Evolutionary conservation across 2,329 filamentous ascomycete genomes (phyloP), one percentile per base, ranked within the genome.

Genomic region (Ceratocystis cacaofunesta): DNA sequence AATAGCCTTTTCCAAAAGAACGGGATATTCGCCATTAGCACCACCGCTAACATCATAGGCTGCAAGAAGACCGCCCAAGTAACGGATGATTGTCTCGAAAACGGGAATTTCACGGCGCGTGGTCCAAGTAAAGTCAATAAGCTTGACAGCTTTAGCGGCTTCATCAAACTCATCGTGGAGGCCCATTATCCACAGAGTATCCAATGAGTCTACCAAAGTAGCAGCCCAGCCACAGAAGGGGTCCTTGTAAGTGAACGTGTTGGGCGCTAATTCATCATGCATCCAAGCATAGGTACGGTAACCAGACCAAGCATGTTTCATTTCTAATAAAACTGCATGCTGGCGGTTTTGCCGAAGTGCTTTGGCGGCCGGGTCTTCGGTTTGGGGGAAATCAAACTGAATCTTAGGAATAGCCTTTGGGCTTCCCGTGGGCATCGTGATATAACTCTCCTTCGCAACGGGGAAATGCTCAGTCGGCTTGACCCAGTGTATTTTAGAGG

Each of bases 211-310:
- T 4, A 96, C 88, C 68, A 96, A 73, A 0, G 91, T 95, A 17
- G 91, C 91, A 19, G 89, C 89, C 91, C 91, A 96, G 62, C 88
- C 90, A 72, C 90, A 92, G 74, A 97, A 97, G 0, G 90, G 89
- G 72, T 96, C 88, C 19, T 84, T 83, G 69, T 79, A 84, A 15
- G 76, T 77, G 63, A 85, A 85, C 36, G 83, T 82, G 8, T 92
- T 78, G 1, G 94, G 94, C 57, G 77, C 81, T 17, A 97, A 76
- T 76, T 97, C 94, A 72, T 97, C 94, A 70, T 95, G 89, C 68
- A 86, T 83, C 84, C 89, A 94, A 10, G 92, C 92, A 70, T 85
- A 80, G 68, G 84, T 79, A 71, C 82, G 88, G 76, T 97, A 97
- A 44, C 89, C 90, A 3, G 78, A 76, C 92, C 94, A 97, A 0